These are phyloP conservation scores for Backusella morwellensis DNA, from an alignment of 192 early-diverging fungal species.

Conservation along the genomic window DNA sequence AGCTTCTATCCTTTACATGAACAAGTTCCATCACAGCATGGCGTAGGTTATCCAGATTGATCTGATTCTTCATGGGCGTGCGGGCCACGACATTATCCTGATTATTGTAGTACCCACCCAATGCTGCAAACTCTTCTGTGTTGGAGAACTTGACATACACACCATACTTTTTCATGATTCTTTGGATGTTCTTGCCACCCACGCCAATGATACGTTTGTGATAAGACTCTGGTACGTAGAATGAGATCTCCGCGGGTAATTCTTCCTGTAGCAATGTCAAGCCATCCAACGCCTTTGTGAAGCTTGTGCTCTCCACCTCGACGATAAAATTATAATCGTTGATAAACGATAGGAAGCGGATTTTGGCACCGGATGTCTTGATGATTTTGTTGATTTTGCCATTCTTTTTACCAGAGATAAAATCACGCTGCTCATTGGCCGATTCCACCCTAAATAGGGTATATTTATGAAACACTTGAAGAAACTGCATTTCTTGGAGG, in stretches of 20 bases:
- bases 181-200: conserved; percentile 84
- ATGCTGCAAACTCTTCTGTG: conserved; percentile 69
- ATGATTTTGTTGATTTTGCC: conserved; percentile 88
- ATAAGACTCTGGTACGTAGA: conserved; percentile 76
- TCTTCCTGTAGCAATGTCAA: conserved; percentile 72
- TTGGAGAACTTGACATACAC: conserved; percentile 92
- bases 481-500: conserved; percentile 49
- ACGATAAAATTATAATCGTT: conserved; percentile 82
- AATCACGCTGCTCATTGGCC: conserved; percentile 77
- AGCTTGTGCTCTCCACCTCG: conserved; percentile 58
- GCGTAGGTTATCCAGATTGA: conserved; percentile 65
- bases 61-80: conserved; percentile 80
- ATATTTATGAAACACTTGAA: conserved; percentile 47
- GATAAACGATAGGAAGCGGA: conserved; percentile 57
- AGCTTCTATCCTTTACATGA: conserved; percentile 48
- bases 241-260: conserved; percentile 82
- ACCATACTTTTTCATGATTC: conserved; percentile 88
- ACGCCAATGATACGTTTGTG: conserved; percentile 90
- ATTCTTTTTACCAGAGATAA: conserved; percentile 87
- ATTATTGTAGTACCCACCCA: conserved; percentile 82
- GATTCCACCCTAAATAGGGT: conserved; percentile 76
- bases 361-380: conserved; percentile 66
- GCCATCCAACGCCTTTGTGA: conserved; percentile 64
- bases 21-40: conserved; percentile 59
- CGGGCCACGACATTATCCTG: conserved; percentile 82